Base-by-base conservation (phyloP, 2,329 filamentous ascomycete species). In the Falciphora oryzae region DNA sequence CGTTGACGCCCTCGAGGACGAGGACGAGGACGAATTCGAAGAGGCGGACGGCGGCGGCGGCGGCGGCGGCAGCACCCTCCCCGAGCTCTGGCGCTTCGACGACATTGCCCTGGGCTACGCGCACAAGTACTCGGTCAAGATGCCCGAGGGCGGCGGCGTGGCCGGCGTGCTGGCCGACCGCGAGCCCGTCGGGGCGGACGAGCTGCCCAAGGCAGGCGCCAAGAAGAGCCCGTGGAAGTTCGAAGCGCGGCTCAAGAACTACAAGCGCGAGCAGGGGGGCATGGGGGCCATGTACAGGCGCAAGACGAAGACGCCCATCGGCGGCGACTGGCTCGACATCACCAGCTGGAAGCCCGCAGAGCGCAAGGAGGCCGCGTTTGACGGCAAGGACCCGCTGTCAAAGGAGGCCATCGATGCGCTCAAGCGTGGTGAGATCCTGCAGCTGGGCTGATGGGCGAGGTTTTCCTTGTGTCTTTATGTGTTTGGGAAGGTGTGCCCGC, bases 281-380 rank as follows among this genome's bases (percentile, higher is more conserved):
- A 50, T 32, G 16, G 61, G 4, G 13, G 57, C 59, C 7, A 13
- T 14, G 5, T 27, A 50, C 22, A 27, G 3, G 13, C 50, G 58
- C 10, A 69, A 53, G 22, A 38, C 60, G 22, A 76, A 29, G 7
- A 56, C 22, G 22, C 1, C 31, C 13, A 62, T 80, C 25, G 78
- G 78, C 4, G 78, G 78, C 0, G 78, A 80, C 63, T 25, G 35
- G 0, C 66, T 74, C 4, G 78, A 79, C 65, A 71, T 78, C 61
- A 75, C 76, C 13, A 72, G 74, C 1, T 75, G 70, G 72, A 66
- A 68, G n/a, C 67, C 67, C 27, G 69, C 70, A 1, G 69, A 77
- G 61, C 73, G 78, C 53, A 78, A 76, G 69, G 61, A 44, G 25
- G 59, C 65, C 3, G 67, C 65, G 22, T 79, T 75, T 56, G 38